These are phyloP conservation scores for Picea sitchensis DNA, from an alignment of 75 land plant genomes.

Conservation along the genomic window DNA sequence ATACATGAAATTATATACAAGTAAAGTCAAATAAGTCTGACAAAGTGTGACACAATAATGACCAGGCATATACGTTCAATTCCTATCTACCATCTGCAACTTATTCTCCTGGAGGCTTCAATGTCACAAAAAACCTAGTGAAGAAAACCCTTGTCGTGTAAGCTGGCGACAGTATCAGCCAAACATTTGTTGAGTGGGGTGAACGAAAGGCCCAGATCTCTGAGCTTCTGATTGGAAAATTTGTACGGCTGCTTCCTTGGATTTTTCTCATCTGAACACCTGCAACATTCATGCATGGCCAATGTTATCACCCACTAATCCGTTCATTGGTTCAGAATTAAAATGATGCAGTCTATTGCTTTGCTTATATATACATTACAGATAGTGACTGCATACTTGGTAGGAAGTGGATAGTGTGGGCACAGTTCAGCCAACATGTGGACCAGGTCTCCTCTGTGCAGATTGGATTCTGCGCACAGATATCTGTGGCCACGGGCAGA, in stretches of 20 bases:
- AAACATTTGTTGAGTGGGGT: conserved; percentile 49
- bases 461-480: conserved; percentile 25
- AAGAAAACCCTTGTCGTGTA: conserved; percentile 63
- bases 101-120: too few relatives aligned
- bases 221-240: conserved; percentile 55
- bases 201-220: conserved; percentile 60
- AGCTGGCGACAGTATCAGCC: conserved; percentile 54
- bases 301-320: background rate
- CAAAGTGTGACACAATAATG: too few relatives aligned
- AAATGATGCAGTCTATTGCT: too few relatives aligned
- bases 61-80: too few relatives aligned
- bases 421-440: conserved; percentile 16
- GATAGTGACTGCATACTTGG: conserved; percentile 10
- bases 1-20: too few relatives aligned
- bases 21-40: too few relatives aligned
- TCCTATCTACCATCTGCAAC: too few relatives aligned
- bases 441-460: conserved; percentile 26
- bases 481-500: conserved; percentile 55
- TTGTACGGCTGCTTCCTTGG: conserved; percentile 57
- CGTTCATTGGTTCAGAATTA: background rate
- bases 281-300: conserved; percentile 13
- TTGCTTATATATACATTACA: too few relatives aligned
- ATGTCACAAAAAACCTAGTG: background rate
- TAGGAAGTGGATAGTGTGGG: conserved; percentile 30
- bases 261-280: conserved; percentile 67